Percentiles rank a stretch among this genome's conserved stretches.
Evolutionary conservation across 176 grass and related monocot genomes (phyloP).

Genomic region (Paspalum vaginatum): DNA sequence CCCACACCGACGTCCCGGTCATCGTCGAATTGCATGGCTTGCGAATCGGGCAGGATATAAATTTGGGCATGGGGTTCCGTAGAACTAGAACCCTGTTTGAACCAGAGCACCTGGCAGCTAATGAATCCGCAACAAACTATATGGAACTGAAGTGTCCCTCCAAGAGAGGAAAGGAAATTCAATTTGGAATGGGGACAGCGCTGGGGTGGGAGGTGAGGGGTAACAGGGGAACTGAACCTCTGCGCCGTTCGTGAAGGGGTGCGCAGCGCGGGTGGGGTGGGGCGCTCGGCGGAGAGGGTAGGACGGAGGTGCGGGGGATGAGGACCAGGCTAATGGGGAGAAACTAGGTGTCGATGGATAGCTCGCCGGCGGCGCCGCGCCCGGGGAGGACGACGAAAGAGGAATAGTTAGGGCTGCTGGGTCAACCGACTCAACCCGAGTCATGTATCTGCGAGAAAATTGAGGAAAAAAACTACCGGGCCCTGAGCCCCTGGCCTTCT

Average conservation of each 20-base stretch:
- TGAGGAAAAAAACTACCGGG: too few relatives aligned
- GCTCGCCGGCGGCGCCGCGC: not conserved
- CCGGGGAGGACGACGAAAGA: not conserved
- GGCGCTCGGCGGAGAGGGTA: too few relatives aligned
- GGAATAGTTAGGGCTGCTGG: not conserved
- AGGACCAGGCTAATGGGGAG: not conserved
- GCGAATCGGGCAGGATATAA: not conserved
- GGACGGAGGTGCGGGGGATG: not conserved
- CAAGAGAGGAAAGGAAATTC: not conserved
- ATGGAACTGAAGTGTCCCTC: not conserved
- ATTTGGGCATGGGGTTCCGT: constrained; percentile 11
- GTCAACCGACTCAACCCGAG: too few relatives aligned
- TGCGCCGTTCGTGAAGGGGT: not conserved
- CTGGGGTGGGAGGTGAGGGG: not conserved
- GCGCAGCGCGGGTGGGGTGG: not conserved
- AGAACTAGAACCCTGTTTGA: constrained; percentile 7
- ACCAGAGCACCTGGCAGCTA: not conserved
- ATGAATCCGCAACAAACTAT: not conserved
- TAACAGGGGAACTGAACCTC: not conserved
- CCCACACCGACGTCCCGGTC: constrained; percentile 29
- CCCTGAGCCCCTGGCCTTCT: too few relatives aligned
- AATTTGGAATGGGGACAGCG: not conserved
- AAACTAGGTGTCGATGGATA: too few relatives aligned
- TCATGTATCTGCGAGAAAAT: too few relatives aligned
- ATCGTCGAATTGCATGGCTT: constrained; percentile 66